phyloP scores from a whole-genome alignment of 2,329 filamentous ascomycete species.

The Chaetomium sp. region DNA sequence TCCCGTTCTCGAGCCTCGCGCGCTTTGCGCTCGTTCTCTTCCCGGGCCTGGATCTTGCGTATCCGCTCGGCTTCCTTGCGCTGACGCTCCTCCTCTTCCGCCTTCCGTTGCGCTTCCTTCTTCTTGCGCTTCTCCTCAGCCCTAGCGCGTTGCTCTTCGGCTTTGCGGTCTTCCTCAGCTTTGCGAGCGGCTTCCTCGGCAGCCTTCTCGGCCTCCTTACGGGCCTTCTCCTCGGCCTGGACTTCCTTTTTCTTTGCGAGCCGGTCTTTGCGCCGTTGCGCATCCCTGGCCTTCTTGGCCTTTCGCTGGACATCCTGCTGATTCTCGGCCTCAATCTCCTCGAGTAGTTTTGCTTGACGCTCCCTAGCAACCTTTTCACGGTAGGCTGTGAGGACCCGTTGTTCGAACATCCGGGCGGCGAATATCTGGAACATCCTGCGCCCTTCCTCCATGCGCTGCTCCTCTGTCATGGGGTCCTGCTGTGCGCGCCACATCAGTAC shows the following conservation, averaged over 20 bases:
- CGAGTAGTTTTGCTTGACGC: constrained; percentile 80
- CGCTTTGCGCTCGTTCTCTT: constrained; percentile 78
- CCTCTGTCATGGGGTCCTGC: constrained; percentile 95
- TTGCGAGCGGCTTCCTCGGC: constrained; percentile 79
- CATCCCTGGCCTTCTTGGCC: constrained; percentile 88
- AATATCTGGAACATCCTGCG: constrained; percentile 99
- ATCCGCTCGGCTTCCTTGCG: constrained; percentile 81
- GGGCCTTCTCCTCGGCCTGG: constrained; percentile 84
- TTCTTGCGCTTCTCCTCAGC: constrained; percentile 88
- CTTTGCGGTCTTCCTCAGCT: constrained; percentile 68
- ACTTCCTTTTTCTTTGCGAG: constrained; percentile 81
- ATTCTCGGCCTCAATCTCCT: constrained; percentile 84
- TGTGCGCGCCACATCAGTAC: constrained; percentile 17
- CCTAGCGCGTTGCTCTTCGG: constrained; percentile 73
- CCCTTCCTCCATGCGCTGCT: constrained; percentile 98
- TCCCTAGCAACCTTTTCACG: constrained; percentile 93
- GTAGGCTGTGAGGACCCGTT: constrained; percentile 93
- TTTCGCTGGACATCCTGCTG: constrained; percentile 70
- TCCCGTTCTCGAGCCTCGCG: constrained; percentile 76
- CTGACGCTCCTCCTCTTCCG: constrained; percentile 79
- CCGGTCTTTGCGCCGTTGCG: constrained; percentile 93
- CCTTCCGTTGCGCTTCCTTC: constrained; percentile 82
- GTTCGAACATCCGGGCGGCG: constrained; percentile 97
- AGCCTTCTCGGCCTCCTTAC: constrained; percentile 80
- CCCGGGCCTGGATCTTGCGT: constrained; percentile 72